Evolutionary conservation across 2,329 filamentous ascomycete species (phyloP).

Genomic region (Colletotrichum cereale): DNA sequence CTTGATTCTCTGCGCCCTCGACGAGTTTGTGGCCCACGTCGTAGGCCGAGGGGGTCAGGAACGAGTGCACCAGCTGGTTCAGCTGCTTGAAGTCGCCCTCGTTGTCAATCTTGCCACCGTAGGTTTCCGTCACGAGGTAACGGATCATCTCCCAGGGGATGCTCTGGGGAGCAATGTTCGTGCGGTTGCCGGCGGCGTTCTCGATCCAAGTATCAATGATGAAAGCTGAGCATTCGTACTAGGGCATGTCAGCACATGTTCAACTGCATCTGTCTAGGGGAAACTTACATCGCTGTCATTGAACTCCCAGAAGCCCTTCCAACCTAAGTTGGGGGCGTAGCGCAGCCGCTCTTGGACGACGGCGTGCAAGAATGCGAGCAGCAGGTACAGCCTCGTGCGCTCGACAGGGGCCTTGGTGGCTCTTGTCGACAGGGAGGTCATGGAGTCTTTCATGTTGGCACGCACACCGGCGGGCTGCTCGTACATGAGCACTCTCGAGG

Average conservation of each 20-base stretch:
- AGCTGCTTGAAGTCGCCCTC: slow-evolving; percentile 85
- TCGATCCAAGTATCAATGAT: slow-evolving; percentile 98
- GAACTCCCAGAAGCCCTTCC: slow-evolving; percentile 99
- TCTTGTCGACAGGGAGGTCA: slow-evolving; percentile 83
- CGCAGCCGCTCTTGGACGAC: slow-evolving; percentile 94
- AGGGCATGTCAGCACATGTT: slow-evolving; percentile 42
- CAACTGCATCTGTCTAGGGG: slow-evolving; percentile 1
- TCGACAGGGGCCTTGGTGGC: slow-evolving; percentile 88
- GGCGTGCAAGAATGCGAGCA: slow-evolving; percentile 94
- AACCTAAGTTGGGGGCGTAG: slow-evolving; percentile 93
- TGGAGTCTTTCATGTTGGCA: slow-evolving; percentile 98
- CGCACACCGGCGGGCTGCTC: slow-evolving; percentile 97
- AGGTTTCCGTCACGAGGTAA: slow-evolving; percentile 91
- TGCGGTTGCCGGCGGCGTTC: slow-evolving; percentile 82
- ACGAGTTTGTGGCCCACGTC: slow-evolving; percentile 94
- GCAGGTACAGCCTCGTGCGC: slow-evolving; percentile 87
- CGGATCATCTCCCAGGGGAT: slow-evolving; percentile 98
- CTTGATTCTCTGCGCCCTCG: slow-evolving; percentile 69
- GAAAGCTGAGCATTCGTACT: slow-evolving; percentile 97
- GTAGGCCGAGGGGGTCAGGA: slow-evolving; percentile 90
- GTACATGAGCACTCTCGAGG: slow-evolving; percentile 95
- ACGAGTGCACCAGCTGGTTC: slow-evolving; percentile 77
- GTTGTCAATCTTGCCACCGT: slow-evolving; percentile 97
- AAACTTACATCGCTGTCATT: slow-evolving; percentile 96
- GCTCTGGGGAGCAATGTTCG: slow-evolving; percentile 92